Percentiles rank a stretch among this genome's conserved stretches.
Evolutionary conservation across 768 basidiomycete species (phyloP).

Genomic region (Tulasnella sp.): DNA sequence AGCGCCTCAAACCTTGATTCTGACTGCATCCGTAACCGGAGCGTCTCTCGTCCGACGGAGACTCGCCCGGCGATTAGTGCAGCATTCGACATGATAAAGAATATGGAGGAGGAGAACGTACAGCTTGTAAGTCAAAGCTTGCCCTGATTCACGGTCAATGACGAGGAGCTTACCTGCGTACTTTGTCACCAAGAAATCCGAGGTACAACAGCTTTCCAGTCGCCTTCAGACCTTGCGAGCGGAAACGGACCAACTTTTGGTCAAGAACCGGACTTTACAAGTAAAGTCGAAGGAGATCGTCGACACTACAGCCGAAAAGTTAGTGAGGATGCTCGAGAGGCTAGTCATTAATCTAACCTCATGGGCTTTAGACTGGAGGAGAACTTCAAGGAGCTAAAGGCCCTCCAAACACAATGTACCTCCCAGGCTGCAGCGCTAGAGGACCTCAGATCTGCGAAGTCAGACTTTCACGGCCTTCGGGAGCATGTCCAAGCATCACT

Average conservation of each 20-base stretch:
- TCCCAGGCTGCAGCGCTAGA: not conserved
- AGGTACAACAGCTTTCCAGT: not conserved
- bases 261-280: not conserved
- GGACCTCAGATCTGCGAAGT: not conserved
- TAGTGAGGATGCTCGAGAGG: not conserved
- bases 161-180: no score
- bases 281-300: not conserved
- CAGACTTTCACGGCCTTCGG: not conserved
- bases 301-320: not conserved
- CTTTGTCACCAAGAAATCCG: not conserved
- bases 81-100: not conserved
- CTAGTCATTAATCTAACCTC: not conserved
- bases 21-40: not conserved
- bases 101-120: not conserved
- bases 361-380: not conserved
- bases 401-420: not conserved
- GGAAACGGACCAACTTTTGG: not conserved
- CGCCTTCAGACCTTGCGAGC: not conserved
- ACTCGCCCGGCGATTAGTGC: not conserved
- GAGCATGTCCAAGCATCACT: not conserved
- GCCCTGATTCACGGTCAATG: not conserved
- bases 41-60: not conserved
- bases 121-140: not conserved
- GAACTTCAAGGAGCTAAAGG: not conserved
- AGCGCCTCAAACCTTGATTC: not conserved